Conservation (phyloP, 2,329 filamentous ascomycete species). For the Talaromyces sp. region DNA sequence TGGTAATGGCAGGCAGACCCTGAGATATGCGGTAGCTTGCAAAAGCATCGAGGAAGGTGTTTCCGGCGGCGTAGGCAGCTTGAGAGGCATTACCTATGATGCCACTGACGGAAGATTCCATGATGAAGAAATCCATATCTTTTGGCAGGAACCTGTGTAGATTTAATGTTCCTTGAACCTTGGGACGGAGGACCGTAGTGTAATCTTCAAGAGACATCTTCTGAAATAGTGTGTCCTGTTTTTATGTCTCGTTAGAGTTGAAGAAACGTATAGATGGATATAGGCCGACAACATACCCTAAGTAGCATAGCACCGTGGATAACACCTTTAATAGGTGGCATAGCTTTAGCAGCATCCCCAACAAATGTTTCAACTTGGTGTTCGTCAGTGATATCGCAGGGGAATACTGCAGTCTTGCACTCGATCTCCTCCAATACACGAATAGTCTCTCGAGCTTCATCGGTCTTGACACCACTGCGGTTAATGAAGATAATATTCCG, state of each 20-base stretch:
- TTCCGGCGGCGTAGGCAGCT: constrained; percentile 44
- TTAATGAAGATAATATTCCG: constrained; percentile 29
- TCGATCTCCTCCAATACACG: neutral
- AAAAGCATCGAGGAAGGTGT: constrained; percentile 39
- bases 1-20: constrained; percentile 24
- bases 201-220: constrained; percentile 43
- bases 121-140: constrained; percentile 43
- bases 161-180: constrained; percentile 34
- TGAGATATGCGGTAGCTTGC: constrained; percentile 26
- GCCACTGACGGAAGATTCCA: constrained; percentile 42
- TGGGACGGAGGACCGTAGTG: constrained; percentile 25
- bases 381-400: neutral
- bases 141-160: constrained; percentile 29
- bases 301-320: neutral
- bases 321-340: neutral
- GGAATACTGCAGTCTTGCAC: neutral
- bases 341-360: neutral
- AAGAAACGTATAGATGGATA: neutral
- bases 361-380: neutral
- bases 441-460: constrained; percentile 6
- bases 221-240: constrained; percentile 30
- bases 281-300: constrained; percentile 13
- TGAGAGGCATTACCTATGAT: constrained; percentile 47
- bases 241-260: no score
- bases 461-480: constrained; percentile 25